Base-by-base conservation (phyloP, 2,329 filamentous ascomycete genomes). In the Diplodia intermedia region DNA sequence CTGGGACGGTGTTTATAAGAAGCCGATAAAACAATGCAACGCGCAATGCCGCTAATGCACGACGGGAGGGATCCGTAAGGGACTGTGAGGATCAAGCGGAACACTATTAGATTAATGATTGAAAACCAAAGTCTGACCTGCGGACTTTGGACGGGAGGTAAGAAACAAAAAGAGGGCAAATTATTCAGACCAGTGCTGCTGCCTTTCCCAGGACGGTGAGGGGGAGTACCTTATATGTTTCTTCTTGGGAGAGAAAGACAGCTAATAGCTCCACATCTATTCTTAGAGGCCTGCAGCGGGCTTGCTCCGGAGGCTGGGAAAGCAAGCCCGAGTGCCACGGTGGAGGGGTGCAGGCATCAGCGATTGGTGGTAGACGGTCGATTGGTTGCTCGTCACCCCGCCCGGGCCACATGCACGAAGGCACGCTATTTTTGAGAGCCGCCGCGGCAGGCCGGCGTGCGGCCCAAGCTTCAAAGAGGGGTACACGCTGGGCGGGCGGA, bases 181-280 rank as follows among this genome's bases (percentile, higher is more conserved):
- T 83, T 83, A 83, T 79, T 80, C 78, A 79, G 72, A 74, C 73
- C 73, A 55, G n/a, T 56, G 57, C 49, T 68, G 56, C 40, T 79
- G 75, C 72, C 75, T 76, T 36, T 71, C 72, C 72, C 73, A 72
- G 76, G 73, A 72, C 73, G 65, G 72, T 71, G 77, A 72, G 76
- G 75, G 74, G 74, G 76, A 74, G 78, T 81, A 80, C 78, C 80
- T 82, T 83, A 83, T 82, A 82, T 81, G 76, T 77, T 73, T 79
- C 76, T 69, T 70, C 75, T 76, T 72, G 68, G 72, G 74, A 36
- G 68, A n/a, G 74, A 79, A 77, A 76, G 69, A 74, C 72, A 76
- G 74, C 74, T 77, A 77, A 83, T 80, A 76, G 75, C 69, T 71
- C 73, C 75, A 72, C 72, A 79, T 82, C 82, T 84, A 84, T 83